Evolutionary conservation across 495 filamentous ascomycete genomes (phyloP).

Genomic region (Aspergillus ostianus): DNA sequence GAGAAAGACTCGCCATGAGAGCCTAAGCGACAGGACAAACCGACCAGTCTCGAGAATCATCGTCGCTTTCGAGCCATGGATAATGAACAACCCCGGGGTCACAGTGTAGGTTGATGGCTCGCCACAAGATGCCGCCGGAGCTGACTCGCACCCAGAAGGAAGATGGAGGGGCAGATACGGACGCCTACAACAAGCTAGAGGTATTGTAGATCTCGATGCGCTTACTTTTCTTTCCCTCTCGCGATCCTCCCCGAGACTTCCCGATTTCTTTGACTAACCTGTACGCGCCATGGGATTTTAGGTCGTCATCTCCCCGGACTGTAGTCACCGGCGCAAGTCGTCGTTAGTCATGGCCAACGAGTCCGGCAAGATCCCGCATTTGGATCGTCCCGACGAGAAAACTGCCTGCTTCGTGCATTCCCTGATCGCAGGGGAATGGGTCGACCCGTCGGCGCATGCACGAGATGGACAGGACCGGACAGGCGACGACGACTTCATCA

Average conservation of each 20-base stretch:
- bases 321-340: slow-evolving; percentile 77
- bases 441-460: slow-evolving; percentile 15
- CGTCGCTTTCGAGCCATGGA: not conserved
- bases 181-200: slow-evolving; percentile 49
- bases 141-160: slow-evolving; percentile 29
- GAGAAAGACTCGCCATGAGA: not conserved
- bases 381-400: slow-evolving; percentile 40
- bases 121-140: not conserved
- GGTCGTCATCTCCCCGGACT: slow-evolving; percentile 73
- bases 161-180: slow-evolving; percentile 40
- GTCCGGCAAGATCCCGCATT: slow-evolving; percentile 36
- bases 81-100: not conserved
- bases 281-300: slow-evolving; percentile 27
- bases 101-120: slow-evolving; percentile 8
- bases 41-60: not conserved
- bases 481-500: slow-evolving; percentile 22
- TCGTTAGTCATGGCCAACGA: slow-evolving; percentile 68
- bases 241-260: not conserved
- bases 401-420: slow-evolving; percentile 84
- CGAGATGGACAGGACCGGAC: slow-evolving; percentile 34
- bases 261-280: not conserved
- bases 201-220: slow-evolving; percentile 22
- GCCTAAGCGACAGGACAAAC: not conserved
- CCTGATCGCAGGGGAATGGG: slow-evolving; percentile 61
- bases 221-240: not conserved